These are phyloP conservation scores for Penicillium sp. DNA, from an alignment of 2,329 filamentous ascomycete species.

Conservation along the genomic window DNA sequence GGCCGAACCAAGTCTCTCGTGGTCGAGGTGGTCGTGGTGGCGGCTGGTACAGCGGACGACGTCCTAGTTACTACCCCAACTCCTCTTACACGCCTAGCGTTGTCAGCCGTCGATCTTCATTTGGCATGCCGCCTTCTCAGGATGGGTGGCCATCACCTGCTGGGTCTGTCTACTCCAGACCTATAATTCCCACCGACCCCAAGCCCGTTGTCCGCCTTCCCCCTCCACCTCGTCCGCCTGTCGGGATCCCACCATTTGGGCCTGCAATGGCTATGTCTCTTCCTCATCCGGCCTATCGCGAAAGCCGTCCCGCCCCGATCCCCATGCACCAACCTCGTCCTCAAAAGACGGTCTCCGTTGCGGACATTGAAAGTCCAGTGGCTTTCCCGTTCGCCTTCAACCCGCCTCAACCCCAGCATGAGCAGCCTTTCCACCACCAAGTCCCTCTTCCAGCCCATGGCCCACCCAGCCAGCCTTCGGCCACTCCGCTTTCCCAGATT, in stretches of 20 bases:
- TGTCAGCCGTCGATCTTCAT: conserved; percentile 81
- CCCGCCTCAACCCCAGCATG: conserved; percentile 63
- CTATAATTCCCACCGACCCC: conserved; percentile 58
- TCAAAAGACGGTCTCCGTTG: conserved; percentile 89
- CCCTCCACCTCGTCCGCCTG: conserved; percentile 51
- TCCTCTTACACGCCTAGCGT: conserved; percentile 84
- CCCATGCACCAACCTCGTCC: conserved; percentile 93
- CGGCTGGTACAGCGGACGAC: conserved; percentile 65
- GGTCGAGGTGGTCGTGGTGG: conserved; percentile 72
- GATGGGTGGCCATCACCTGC: conserved; percentile 78
- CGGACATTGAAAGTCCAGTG: conserved; percentile 83
- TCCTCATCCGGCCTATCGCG: conserved; percentile 56
- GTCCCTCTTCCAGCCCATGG: conserved; percentile 71
- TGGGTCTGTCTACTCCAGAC: conserved; percentile 71
- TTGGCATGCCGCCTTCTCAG: conserved; percentile 64
- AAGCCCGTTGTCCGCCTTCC: conserved; percentile 82
- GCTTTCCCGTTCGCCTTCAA: conserved; percentile 58
- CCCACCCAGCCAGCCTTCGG: conserved; percentile 67
- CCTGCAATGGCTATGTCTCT: conserved; percentile 34
- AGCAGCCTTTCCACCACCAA: conserved; percentile 92
- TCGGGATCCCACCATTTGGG: conserved; percentile 24
- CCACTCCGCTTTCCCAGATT: conserved; percentile 85
- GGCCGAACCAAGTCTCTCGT: conserved; percentile 78
- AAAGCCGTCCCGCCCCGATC: conserved; percentile 59
- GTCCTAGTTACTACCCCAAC: conserved; percentile 67